Base-by-base conservation (phyloP, 2,329 filamentous ascomycete species). In the Botrytis medusae region DNA sequence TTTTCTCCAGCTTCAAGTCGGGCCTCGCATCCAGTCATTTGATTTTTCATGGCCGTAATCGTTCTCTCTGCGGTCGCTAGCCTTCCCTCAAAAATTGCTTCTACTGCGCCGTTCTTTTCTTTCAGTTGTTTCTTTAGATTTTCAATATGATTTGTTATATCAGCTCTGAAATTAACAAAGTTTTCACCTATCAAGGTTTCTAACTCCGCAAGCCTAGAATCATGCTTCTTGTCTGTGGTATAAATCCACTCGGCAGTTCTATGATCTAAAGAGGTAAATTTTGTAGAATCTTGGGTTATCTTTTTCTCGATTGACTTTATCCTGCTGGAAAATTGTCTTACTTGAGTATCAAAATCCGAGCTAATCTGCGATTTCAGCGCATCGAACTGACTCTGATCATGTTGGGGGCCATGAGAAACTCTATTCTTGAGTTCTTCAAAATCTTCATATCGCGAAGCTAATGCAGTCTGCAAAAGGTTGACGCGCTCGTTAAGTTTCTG, bases 221-320 rank as follows among this genome's bases (percentile, higher is more conserved):
- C 51, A 12, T 57, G 37, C 25, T 59, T 68, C 16, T 40, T 48
- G n/a, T 72, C 48, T 16, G 32, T 68, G 18, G 37, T 59, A 29
- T 40, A n/a, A 22, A 72, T 32, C 70, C 62, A 72, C 22, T 72
- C 62, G 12, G 70, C 70, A 44, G 70, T 72, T 2, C 51, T 37
- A 14, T 72, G 70, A 29, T 72, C 70, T 29, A 72, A 72, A 7
- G 70, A 59, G 9, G 70, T 72, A 60, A 72, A 72, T 20, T 37
- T 5, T 25, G 34, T 32, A 37, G 70, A 65, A 20, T 72, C 48
- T 51, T 72, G 51, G 18, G 0, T 5, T 2, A 72, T 60, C 37
- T 25, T 68, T 18, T 60, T 72, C 25, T 72, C 70, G 10, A 68
- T n/a, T 29, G 44, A 29, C 16, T 72, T 72, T 18, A 72, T 40